phyloP scores from a whole-genome alignment of 768 basidiomycete species.

The Boletus sp. region DNA sequence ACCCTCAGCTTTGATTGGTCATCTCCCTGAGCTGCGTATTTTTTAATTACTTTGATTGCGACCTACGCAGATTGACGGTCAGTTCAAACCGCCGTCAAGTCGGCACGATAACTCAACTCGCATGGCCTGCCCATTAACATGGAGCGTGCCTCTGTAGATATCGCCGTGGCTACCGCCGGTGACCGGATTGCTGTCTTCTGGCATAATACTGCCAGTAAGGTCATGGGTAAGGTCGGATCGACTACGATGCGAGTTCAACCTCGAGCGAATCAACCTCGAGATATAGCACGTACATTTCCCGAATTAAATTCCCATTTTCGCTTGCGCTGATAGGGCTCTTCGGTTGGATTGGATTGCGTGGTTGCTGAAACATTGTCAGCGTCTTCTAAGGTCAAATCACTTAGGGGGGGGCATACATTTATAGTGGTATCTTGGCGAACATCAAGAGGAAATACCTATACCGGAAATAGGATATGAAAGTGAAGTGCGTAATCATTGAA shows the following conservation, averaged over 20 bases:
- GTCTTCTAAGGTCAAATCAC: background rate
- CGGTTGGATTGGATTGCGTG: background rate
- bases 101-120: conserved; percentile 1
- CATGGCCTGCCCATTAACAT: conserved; percentile 8
- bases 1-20: conserved; percentile 19
- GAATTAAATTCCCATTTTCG: conserved; percentile 4
- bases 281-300: conserved; percentile 9
- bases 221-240: conserved; percentile 9
- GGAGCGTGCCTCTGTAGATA: conserved; percentile 19
- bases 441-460: background rate
- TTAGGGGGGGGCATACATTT: background rate
- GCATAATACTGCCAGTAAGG: conserved; percentile 12
- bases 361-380: background rate
- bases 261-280: background rate
- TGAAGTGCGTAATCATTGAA: background rate
- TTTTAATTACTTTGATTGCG: conserved; percentile 27
- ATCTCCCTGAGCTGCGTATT: conserved; percentile 14
- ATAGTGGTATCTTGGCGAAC: background rate
- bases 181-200: conserved; percentile 13
- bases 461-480: background rate
- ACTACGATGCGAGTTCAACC: conserved; percentile 6
- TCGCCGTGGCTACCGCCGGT: conserved; percentile 22
- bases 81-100: background rate
- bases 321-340: background rate
- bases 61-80: conserved; percentile 9